Evolutionary conservation across 2,329 filamentous ascomycete genomes (phyloP).

Genomic region (Parascedosporium putredinis): DNA sequence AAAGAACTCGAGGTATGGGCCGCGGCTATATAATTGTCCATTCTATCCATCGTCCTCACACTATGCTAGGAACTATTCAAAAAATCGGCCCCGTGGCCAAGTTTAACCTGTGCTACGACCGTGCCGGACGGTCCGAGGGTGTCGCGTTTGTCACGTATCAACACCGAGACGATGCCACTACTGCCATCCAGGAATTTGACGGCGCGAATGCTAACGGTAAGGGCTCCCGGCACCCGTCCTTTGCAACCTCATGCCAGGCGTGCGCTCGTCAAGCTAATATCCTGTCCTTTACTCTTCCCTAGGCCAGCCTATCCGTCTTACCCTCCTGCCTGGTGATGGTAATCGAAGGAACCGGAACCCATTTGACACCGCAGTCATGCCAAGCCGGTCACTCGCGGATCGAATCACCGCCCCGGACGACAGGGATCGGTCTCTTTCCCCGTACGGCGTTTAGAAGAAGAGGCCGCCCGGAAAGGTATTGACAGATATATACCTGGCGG

Average conservation of each 20-base stretch:
- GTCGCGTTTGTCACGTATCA: conserved; percentile 77
- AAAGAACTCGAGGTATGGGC: conserved; percentile 62
- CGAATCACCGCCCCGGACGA: conserved; percentile 44
- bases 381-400: conserved; percentile 47
- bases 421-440: conserved; percentile 55
- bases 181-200: conserved; percentile 71
- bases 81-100: conserved; percentile 63
- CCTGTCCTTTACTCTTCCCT: neutral
- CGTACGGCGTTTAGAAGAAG: conserved; percentile 38
- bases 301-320: conserved; percentile 73
- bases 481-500: conserved; percentile 68
- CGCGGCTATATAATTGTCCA: neutral
- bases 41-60: conserved; percentile 5
- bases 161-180: conserved; percentile 56
- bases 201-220: conserved; percentile 79
- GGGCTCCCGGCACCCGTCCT: too few relatives aligned
- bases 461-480: conserved; percentile 55
- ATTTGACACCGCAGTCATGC: conserved; percentile 44
- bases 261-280: conserved; percentile 6
- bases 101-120: conserved; percentile 70
- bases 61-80: conserved; percentile 60
- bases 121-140: conserved; percentile 78
- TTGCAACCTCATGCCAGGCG: too few relatives aligned
- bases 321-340: conserved; percentile 45
- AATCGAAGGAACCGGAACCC: conserved; percentile 34